Base-by-base conservation (phyloP, 1,284 basidiomycete species). In the Flammula alnicola region DNA sequence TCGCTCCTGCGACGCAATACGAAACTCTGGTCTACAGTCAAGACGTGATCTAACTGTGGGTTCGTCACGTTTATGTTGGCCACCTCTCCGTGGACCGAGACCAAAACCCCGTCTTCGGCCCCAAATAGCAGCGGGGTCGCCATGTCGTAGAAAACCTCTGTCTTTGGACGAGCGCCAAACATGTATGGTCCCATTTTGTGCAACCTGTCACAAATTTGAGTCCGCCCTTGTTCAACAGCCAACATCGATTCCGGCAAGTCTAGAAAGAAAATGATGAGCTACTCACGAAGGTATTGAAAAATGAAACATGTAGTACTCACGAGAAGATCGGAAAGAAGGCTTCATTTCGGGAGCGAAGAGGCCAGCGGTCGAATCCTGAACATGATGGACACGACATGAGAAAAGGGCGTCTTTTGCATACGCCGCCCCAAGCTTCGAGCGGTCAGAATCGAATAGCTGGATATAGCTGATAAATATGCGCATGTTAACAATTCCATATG, bases 321-420 rank as follows among this genome's bases (percentile, higher is more conserved):
- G 52, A 32, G 27, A 38, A 41, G 53, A 51, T n/a, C 26, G 38
- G 22, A 42, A 39, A 25, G 43, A 29, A 7, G 25, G 17, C 9
- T 49, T 44, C 11, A 25, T 29, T 39, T 58, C 51, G 36, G 52
- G 44, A 29, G 51, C 39, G 46, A 55, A 46, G 42, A 47, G 45
- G 9, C 44, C 49, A 17, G 55, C 55, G 44, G 46, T 48, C 5
- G 49, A 54, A 33, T 30, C 47, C 17, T 52, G 32, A 7, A 53
- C 36, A 29, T 54, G 35, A 47, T 56, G 55, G n/a, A 60, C 54
- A 25, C 63, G 59, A 39, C 55, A 60, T 12, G 66, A 64, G 36
- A 68, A 61, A 5, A 60, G 30, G 0, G 66, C 64, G 19, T 63
- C 41, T 16, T 58, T 52, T 2, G 63, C 54, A 36, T 68, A 69